phyloP scores from a whole-genome alignment of 2,329 filamentous ascomycete species.

The Davidsoniella virescens region DNA sequence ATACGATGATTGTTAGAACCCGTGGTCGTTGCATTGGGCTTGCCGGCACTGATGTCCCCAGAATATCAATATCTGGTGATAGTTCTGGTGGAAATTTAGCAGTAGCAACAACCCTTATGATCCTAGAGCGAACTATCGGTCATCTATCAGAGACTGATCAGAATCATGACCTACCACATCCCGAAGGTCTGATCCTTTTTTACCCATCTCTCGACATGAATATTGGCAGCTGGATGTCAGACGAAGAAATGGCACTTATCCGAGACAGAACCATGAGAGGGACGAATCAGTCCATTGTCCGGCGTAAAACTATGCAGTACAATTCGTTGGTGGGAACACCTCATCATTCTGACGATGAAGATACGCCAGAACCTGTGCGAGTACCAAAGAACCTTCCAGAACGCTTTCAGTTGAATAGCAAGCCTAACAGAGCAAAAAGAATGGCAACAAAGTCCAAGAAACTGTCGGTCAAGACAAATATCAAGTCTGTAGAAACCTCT shows the following conservation, averaged over 20 bases:
- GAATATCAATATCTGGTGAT: conserved; percentile 30
- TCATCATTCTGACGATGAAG: conserved; percentile 62
- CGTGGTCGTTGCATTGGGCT: conserved; percentile 28
- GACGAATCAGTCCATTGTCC: conserved; percentile 62
- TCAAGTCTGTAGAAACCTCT: not conserved
- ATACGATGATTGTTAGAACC: conserved; percentile 23
- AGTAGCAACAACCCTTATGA: conserved; percentile 68
- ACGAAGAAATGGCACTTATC: conserved; percentile 92
- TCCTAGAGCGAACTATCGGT: conserved; percentile 53
- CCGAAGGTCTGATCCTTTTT: conserved; percentile 67
- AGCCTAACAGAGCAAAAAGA: not conserved
- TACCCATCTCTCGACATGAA: conserved; percentile 94
- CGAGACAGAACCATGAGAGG: conserved; percentile 63
- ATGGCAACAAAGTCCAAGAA: conserved; percentile 14
- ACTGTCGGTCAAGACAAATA: conserved; percentile 6
- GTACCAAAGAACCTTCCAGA: conserved; percentile 4
- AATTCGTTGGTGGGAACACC: conserved; percentile 70
- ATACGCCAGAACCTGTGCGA: conserved; percentile 17
- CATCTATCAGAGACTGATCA: conserved; percentile 16
- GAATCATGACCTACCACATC: conserved; percentile 46
- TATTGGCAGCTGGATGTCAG: conserved; percentile 97
- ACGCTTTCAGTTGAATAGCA: not conserved
- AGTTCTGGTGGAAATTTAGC: conserved; percentile 34
- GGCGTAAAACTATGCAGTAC: conserved; percentile 80
- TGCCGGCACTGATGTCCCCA: conserved; percentile 23